Conservation (phyloP, 202 grass and related monocot genomes). For the Tripidium arundinaceum region DNA sequence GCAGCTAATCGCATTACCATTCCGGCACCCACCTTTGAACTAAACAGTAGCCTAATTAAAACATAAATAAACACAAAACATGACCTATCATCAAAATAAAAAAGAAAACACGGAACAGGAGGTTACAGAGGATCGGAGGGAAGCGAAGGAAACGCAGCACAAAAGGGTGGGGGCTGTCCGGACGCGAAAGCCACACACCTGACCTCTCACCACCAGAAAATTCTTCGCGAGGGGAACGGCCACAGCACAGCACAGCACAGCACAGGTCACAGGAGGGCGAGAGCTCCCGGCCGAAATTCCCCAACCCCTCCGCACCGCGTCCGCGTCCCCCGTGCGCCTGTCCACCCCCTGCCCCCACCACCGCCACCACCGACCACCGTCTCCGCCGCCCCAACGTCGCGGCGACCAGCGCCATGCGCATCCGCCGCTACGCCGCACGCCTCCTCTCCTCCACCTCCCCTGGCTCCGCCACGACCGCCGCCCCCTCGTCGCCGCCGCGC, state of each 20-base stretch:
- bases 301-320: slow-evolving; percentile 20
- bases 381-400: neutral
- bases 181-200: slow-evolving; percentile 2
- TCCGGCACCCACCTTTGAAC: no score
- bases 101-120: neutral
- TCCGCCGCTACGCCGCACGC: slow-evolving; percentile 58
- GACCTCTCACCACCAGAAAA: neutral
- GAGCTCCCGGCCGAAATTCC: slow-evolving; percentile 44
- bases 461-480: neutral
- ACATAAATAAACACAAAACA: no score
- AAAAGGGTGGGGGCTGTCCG: neutral
- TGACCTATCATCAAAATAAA: no score
- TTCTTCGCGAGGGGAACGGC: neutral
- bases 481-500: slow-evolving; percentile 1
- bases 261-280: neutral
- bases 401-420: slow-evolving; percentile 42
- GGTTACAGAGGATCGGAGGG: neutral
- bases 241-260: neutral
- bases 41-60: no score
- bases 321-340: neutral
- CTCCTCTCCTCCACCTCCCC: slow-evolving; percentile 35
- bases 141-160: neutral
- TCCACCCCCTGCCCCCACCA: neutral
- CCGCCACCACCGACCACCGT: slow-evolving; percentile 10
- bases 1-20: no score